Percentiles rank a stretch among this genome's conserved stretches.
Evolutionary conservation across 768 basidiomycete genomes (phyloP).

Genomic region (Calvatia gigantea): DNA sequence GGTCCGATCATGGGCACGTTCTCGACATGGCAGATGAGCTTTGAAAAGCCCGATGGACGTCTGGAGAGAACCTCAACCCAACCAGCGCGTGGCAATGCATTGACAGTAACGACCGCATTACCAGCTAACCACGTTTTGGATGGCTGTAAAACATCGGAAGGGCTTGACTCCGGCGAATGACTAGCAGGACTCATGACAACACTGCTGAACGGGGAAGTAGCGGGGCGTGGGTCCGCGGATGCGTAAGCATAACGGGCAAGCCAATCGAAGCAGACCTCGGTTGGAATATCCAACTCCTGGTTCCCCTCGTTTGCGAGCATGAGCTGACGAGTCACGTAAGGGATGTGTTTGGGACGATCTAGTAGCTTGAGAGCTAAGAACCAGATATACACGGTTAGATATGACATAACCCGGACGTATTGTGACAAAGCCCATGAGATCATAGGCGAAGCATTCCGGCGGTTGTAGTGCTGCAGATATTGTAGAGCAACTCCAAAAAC

Average conservation of each 20-base stretch:
- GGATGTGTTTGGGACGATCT: constrained; percentile 77
- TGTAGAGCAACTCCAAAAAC: constrained; percentile 93
- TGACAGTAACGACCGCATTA: constrained; percentile 80
- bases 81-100: constrained; percentile 64
- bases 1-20: constrained; percentile 84
- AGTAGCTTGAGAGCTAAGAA: constrained; percentile 84
- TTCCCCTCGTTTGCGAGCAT: constrained; percentile 81
- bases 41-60: constrained; percentile 85
- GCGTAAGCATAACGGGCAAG: constrained; percentile 92
- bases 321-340: constrained; percentile 84
- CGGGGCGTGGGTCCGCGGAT: constrained; percentile 88
- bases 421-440: constrained; percentile 87
- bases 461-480: constrained; percentile 90
- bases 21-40: constrained; percentile 81
- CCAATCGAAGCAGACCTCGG: constrained; percentile 98
- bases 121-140: constrained; percentile 83
- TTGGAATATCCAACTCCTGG: constrained; percentile 75
- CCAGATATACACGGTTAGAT: constrained; percentile 92
- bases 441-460: constrained; percentile 48
- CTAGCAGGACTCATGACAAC: constrained; percentile 59
- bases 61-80: constrained; percentile 88
- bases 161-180: constrained; percentile 43
- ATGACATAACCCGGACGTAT: constrained; percentile 86
- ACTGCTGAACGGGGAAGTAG: constrained; percentile 73
- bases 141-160: constrained; percentile 1